Conservation (phyloP, 805 yeast species). For the Groenewaldozyma salmanticensis region DNA sequence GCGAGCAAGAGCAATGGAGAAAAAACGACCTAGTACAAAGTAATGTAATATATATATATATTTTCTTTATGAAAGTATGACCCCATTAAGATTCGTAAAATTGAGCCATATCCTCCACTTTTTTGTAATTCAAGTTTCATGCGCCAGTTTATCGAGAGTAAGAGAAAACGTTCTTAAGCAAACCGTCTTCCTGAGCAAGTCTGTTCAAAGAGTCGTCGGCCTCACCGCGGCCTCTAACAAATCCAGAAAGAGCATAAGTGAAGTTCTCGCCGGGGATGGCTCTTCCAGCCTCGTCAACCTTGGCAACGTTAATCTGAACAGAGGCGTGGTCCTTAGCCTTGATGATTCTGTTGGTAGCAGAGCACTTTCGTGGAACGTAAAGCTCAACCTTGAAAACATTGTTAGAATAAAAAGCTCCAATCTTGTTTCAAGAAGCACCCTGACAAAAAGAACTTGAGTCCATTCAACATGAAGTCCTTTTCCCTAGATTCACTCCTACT, state of each 20-base stretch:
- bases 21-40: too few relatives aligned
- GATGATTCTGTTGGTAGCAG: slow-evolving; percentile 99
- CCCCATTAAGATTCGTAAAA: too few relatives aligned
- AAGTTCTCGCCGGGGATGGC: slow-evolving; percentile 83
- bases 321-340: slow-evolving; percentile 99
- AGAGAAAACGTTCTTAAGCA: slow-evolving; percentile 63
- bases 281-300: slow-evolving; percentile 95
- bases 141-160: slow-evolving; percentile 29
- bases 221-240: slow-evolving; percentile 98
- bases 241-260: slow-evolving; percentile 95
- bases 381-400: slow-evolving; percentile 74
- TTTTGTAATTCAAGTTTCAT: too few relatives aligned
- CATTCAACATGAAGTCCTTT: background rate
- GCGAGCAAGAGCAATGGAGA: too few relatives aligned
- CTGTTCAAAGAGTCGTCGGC: slow-evolving; percentile 99
- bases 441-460: slow-evolving; percentile 1
- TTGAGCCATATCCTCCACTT: too few relatives aligned
- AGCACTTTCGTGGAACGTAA: slow-evolving; percentile 99
- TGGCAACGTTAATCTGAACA: slow-evolving; percentile 97
- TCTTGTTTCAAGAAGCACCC: background rate
- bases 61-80: too few relatives aligned
- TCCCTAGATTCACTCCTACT: slow-evolving; percentile 38
- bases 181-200: slow-evolving; percentile 97
- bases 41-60: too few relatives aligned
- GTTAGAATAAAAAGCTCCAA: background rate